Base-by-base conservation (phyloP, 2,329 filamentous ascomycete species). In the Ceratocystis destructans region DNA sequence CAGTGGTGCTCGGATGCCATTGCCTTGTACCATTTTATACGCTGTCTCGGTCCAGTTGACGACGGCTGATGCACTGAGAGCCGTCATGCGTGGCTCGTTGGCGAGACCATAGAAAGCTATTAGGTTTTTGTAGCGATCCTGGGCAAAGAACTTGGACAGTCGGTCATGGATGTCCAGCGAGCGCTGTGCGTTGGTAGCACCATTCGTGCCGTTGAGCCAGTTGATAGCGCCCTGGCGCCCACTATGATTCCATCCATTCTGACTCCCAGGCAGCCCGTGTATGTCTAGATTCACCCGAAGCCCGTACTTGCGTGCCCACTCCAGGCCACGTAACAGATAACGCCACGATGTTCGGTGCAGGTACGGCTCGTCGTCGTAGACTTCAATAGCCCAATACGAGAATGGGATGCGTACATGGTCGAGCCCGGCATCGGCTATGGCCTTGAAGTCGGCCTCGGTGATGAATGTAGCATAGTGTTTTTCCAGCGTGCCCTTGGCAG, bases 191-290 rank as follows among this genome's bases (percentile, higher is more conserved):
- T 96, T 96, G 15, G 85, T 75, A 1, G 82, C 79, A 10, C 94
- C 93, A 72, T 96, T 80, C 0, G 89, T 87, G n/a, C 94, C 94
- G 71, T 94, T 94, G 48, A 97, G 78, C 94, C 94, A 99, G 31
- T 84, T 82, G 69, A 97, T 93, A 0, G 76, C 69, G 0, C 94
- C 93, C 73, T 88, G 87, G 8, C 86, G 84, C 0, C 94, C 94
- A 71, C 89, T 95, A 75, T 99, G 94, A 72, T 96, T 96, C 93
- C 93, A 97, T 1, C 94, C 94, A 72, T 99, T 99, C 73, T 97
- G 94, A 68, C 88, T 93, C 0, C 94, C 94, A 0, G 93, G 93
- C 0, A 94, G 79, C n/a, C 83, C 91, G 76, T 99, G 94, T 3
- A 96, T 78, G 74, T 99, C 94, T 3, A 99, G 83, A 69, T 97